Evolutionary conservation across 176 grass and related monocot species (phyloP), one percentile per base, ranked within the genome.

Genomic region (Pontederia paniculata): DNA sequence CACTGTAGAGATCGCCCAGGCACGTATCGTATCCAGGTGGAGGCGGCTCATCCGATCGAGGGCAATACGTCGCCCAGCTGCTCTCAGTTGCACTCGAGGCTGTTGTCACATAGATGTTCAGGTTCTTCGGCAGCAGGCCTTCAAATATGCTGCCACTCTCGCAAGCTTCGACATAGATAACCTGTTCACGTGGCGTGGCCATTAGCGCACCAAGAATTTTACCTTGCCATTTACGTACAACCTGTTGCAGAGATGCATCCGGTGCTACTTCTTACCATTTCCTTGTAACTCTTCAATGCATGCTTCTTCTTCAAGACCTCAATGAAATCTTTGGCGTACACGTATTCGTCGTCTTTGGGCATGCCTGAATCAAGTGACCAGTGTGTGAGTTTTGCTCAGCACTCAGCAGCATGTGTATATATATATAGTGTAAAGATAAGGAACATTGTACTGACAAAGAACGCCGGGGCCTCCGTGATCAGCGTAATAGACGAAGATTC

Each of bases 71-170:
- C 28, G 79, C 90, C 74, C 76, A 96, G 62, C 90, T 96, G 56
- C 76, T 89, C 64, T 96, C 90, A 5, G 58, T 63, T 18, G 90
- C 74, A 54, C 86, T 86, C 5, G 90, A 59, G 66, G 90, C 85
- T 45, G 90, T 96, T 16, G 90, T 89, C 37, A 83, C 85, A 65
- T 89, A 89, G 44, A 96, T 83, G 64, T 86, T 76, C 45, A 96
- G 78, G 64, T 87, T 60, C 21, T 83, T 74, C 28, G 79, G 85
- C 82, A 96, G 50, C 75, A 89, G 57, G 48, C 85, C 90, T 78
- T 89, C 70, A 17, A 96, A 96, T n/a, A 96, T 81, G 62, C 90
- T 96, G 58, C 90, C 90, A 83, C 85, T 96, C 69, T 96, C 90
- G 42, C 90, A 96, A 0, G 90, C 85, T 73, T 96, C 90, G 5